These are phyloP conservation scores for Amanita exitialis DNA, from an alignment of 768 basidiomycete genomes.

Conservation along the genomic window DNA sequence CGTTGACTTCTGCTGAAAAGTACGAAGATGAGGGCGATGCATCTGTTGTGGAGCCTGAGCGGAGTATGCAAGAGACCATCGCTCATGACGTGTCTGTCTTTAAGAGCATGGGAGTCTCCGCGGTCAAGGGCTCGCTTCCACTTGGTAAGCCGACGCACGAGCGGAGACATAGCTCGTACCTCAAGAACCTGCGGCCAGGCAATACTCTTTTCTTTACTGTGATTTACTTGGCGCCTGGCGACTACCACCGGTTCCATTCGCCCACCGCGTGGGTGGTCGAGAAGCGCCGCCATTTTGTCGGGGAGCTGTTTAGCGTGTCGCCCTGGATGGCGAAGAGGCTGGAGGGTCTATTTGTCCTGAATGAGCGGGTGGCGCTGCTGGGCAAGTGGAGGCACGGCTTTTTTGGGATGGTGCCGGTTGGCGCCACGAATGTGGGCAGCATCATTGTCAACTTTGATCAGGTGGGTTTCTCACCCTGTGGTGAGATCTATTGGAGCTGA, in stretches of 20 bases:
- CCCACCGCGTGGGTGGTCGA: slow-evolving; percentile 98
- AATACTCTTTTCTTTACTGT: slow-evolving; percentile 89
- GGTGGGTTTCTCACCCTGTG: slow-evolving; percentile 29
- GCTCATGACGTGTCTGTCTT: slow-evolving; percentile 67
- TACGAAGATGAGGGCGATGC: slow-evolving; percentile 67
- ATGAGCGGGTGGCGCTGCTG: slow-evolving; percentile 92
- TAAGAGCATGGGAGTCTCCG: slow-evolving; percentile 11
- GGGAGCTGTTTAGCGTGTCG: slow-evolving; percentile 94
- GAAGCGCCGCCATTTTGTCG: slow-evolving; percentile 88
- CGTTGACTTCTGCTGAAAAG: slow-evolving; percentile 32
- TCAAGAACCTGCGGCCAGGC: slow-evolving; percentile 52
- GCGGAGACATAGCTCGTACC: slow-evolving; percentile 20
- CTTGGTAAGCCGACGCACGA: slow-evolving; percentile 13
- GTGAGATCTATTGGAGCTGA: too few relatives aligned
- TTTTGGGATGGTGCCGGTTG: slow-evolving; percentile 96
- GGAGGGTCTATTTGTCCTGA: slow-evolving; percentile 92
- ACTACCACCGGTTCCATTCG: slow-evolving; percentile 96
- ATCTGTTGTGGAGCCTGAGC: slow-evolving; percentile 52
- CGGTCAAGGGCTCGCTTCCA: slow-evolving; percentile 9
- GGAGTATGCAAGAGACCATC: slow-evolving; percentile 42
- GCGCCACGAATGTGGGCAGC: slow-evolving; percentile 95
- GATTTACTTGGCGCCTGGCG: slow-evolving; percentile 96
- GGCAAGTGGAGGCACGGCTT: slow-evolving; percentile 95
- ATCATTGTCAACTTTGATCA: slow-evolving; percentile 95
- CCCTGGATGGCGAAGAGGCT: slow-evolving; percentile 92